These are phyloP conservation scores for Flaveria brownii DNA, from an alignment of 129 eudicot genomes.

Conservation along the genomic window DNA sequence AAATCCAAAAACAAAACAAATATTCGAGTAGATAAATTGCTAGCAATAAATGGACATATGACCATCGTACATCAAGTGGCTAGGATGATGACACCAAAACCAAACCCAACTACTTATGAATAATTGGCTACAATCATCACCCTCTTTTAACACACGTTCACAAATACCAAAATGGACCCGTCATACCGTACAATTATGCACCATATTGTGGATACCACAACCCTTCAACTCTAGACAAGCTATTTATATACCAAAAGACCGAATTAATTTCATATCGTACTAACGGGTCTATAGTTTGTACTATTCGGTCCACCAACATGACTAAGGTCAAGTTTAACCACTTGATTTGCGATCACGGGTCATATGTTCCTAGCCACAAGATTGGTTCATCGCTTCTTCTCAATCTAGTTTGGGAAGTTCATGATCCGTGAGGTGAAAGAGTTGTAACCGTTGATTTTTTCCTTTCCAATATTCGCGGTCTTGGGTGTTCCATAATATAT, in stretches of 20 bases:
- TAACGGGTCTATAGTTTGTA: not conserved
- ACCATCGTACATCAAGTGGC: not conserved
- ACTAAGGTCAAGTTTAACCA: not conserved
- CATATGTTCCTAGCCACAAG: not conserved
- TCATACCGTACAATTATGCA: not conserved
- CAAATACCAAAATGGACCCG: not conserved
- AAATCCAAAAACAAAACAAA: too few relatives aligned
- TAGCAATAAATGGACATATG: not conserved
- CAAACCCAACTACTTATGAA: not conserved
- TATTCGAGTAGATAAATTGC: not conserved
- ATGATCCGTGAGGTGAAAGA: constrained; percentile 11
- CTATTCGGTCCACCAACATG: not conserved
- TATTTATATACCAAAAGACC: not conserved
- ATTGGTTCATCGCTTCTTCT: not conserved
- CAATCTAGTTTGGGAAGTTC: not conserved
- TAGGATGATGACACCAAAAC: constrained; percentile 10
- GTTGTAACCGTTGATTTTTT: not conserved
- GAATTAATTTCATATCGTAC: not conserved
- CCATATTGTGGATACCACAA: not conserved
- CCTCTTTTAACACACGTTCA: not conserved
- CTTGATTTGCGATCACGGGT: not conserved
- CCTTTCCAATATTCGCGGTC: not conserved
- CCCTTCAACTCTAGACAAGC: not conserved
- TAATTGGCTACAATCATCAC: constrained; percentile 3
- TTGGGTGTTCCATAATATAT: not conserved